Conservation (phyloP, 2,329 filamentous ascomycete genomes). For the Colletotrichum kahawae region DNA sequence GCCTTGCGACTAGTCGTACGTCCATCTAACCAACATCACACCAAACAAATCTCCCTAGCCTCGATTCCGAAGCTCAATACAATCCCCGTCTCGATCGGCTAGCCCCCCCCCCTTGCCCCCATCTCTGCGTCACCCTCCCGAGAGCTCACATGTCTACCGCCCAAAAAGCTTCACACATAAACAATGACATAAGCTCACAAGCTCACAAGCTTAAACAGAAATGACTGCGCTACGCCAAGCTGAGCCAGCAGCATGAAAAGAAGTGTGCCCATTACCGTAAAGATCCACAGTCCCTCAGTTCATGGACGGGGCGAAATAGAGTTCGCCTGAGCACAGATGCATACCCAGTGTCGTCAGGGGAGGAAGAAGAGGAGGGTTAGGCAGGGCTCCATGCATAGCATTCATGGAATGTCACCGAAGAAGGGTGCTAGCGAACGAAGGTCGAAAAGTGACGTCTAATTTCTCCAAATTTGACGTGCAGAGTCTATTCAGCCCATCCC, state of each 20-base stretch:
- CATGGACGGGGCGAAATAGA: neutral
- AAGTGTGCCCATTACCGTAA: neutral
- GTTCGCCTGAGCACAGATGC: neutral
- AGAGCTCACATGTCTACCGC: neutral
- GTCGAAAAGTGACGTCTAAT: neutral
- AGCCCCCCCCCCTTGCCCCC: neutral
- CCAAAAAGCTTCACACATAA: neutral
- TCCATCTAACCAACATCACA: neutral
- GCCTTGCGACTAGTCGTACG: neutral
- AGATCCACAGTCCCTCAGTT: neutral
- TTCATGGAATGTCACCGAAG: neutral
- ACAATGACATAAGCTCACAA: neutral
- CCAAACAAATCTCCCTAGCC: no score
- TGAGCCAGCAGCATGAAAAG: neutral
- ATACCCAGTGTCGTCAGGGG: neutral
- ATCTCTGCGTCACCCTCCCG: neutral
- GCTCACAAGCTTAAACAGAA: neutral
- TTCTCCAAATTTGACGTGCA: neutral
- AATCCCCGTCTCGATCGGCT: neutral
- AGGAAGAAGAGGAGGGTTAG: neutral
- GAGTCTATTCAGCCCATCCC: neutral
- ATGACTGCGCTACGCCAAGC: neutral
- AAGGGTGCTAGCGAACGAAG: neutral
- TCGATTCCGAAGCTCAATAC: neutral
- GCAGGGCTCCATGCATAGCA: neutral